A percentile compares a stretch with the other conserved stretches of the same genome.
Evolutionary conservation across 331 rosid species (phyloP).

Genomic region (Saraca asoca): DNA sequence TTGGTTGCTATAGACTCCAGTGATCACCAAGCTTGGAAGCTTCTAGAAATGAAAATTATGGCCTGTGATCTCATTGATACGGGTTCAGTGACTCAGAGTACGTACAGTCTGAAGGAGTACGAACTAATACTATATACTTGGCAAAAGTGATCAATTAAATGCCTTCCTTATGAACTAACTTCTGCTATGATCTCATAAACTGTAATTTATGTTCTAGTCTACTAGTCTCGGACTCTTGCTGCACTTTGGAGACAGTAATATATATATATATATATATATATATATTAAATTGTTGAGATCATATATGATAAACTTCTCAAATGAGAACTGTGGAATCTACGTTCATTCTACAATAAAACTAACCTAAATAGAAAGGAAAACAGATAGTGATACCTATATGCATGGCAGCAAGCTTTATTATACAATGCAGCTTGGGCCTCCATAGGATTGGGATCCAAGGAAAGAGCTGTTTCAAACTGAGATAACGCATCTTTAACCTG

Average conservation of each 20-base stretch:
- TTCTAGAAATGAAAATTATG: neutral
- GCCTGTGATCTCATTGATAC: slow-evolving; percentile 3
- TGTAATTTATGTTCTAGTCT: slow-evolving; percentile 1
- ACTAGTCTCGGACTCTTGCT: neutral
- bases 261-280: no score
- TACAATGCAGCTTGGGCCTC: slow-evolving; percentile 96
- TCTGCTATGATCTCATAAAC: slow-evolving; percentile 5
- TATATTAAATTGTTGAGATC: neutral
- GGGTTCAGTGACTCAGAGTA: slow-evolving; percentile 6
- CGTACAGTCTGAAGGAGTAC: slow-evolving; percentile 19
- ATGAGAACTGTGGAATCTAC: slow-evolving; percentile 7
- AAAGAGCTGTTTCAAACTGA: slow-evolving; percentile 86
- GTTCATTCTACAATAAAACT: slow-evolving; percentile 2
- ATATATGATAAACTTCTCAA: no score
- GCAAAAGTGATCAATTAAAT: slow-evolving; percentile 14
- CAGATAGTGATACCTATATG: slow-evolving; percentile 63
- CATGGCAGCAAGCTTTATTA: slow-evolving; percentile 97
- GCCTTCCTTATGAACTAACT: slow-evolving; percentile 2
- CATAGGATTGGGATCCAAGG: slow-evolving; percentile 76
- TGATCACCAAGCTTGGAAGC: slow-evolving; percentile 3
- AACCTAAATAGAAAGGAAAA: neutral
- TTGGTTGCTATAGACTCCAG: slow-evolving; percentile 12
- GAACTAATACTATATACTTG: neutral
- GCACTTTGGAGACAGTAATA: slow-evolving; percentile 17
- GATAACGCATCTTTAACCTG: slow-evolving; percentile 95